These are phyloP conservation scores for Ilyonectria destructans DNA, from an alignment of 2,329 filamentous ascomycete species.

Conservation along the genomic window DNA sequence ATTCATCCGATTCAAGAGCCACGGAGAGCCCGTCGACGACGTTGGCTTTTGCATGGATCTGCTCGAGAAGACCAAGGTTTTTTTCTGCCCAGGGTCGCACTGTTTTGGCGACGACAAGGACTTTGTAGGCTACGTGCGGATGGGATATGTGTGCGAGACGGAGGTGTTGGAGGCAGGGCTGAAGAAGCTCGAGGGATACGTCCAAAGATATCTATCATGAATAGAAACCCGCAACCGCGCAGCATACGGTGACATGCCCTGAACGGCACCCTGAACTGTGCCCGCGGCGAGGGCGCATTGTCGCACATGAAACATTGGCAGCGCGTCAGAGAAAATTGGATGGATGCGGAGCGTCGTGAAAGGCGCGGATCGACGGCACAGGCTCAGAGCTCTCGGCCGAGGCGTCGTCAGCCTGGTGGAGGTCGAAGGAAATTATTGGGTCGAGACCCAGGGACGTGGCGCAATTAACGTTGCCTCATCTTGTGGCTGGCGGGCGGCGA, in stretches of 20 bases:
- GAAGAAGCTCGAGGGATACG: slow-evolving; percentile 62
- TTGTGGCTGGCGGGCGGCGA: slow-evolving; percentile 24
- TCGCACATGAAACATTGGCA: slow-evolving; percentile 24
- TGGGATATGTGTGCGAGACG: slow-evolving; percentile 84
- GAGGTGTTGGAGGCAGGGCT: slow-evolving; percentile 78
- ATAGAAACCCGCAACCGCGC: neutral
- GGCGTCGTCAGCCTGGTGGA: slow-evolving; percentile 47
- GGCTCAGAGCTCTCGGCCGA: slow-evolving; percentile 38
- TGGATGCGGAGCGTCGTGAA: slow-evolving; percentile 1
- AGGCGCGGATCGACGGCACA: slow-evolving; percentile 41
- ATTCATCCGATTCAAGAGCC: slow-evolving; percentile 79
- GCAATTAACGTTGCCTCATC: slow-evolving; percentile 26
- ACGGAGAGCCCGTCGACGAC: slow-evolving; percentile 78
- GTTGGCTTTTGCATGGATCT: slow-evolving; percentile 80
- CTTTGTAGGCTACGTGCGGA: slow-evolving; percentile 82
- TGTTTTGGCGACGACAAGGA: slow-evolving; percentile 80
- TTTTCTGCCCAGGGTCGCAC: slow-evolving; percentile 81
- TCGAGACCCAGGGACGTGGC: slow-evolving; percentile 29
- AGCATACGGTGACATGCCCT: neutral
- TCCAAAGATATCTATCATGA: slow-evolving; percentile 46
- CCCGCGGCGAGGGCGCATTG: slow-evolving; percentile 1
- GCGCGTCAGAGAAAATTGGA: slow-evolving; percentile 27
- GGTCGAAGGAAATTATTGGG: slow-evolving; percentile 37
- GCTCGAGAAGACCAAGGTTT: slow-evolving; percentile 78
- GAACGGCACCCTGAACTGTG: neutral